Base-by-base conservation (phyloP, 495 filamentous ascomycete species). In the Sphaerosporella brunnea region DNA sequence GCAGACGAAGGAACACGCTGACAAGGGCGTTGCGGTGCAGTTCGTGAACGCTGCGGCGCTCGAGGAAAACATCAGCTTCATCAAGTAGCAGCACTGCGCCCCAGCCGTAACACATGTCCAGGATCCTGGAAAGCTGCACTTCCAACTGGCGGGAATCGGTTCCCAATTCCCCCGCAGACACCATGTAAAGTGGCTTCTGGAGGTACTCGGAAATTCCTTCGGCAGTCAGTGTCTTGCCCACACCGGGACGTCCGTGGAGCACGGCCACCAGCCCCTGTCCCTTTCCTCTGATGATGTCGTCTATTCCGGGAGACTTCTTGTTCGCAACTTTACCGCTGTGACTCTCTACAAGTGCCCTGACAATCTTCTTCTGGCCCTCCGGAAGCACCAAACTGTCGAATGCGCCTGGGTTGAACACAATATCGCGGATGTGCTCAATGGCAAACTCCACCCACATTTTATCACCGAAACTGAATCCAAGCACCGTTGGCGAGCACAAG, bases 21-120 rank as follows among this genome's bases (percentile, higher is more conserved):
- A 88, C 82, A 0, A 88, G 69, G 1, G 79, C 78, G 55, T 88
- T 88, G 45, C 82, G 73, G 53, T 74, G 71, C 51, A 88, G 74
- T 53, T 88, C 79, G 50, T 74, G 69, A 30, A 78, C 70, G 20
- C 25, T 46, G 9, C 43, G 34, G 43, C 77, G 71, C 64, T 86
- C 82, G 11, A 85, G 64, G 67, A 85, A 85, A 16, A 85, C 79
- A 55, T 85, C 80, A 26, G 80, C 80, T 61, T 85, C 81, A 58
- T 84, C 80, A 1, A 86, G 69, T 0, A 86, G 68, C 0, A 86
- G 67, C 23, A 86, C 75, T 2, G 84, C 84, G 15, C 82, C 85
- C 85, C 86, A 93, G 2, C 75, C 75, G 60, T 88, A 83, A 21
- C 82, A 82, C 40, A 93, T 81, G 51, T 92, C 82, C 30, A 94